Base-by-base conservation (phyloP, 2,329 filamentous ascomycete species). In the Venturiaceae sp. region DNA sequence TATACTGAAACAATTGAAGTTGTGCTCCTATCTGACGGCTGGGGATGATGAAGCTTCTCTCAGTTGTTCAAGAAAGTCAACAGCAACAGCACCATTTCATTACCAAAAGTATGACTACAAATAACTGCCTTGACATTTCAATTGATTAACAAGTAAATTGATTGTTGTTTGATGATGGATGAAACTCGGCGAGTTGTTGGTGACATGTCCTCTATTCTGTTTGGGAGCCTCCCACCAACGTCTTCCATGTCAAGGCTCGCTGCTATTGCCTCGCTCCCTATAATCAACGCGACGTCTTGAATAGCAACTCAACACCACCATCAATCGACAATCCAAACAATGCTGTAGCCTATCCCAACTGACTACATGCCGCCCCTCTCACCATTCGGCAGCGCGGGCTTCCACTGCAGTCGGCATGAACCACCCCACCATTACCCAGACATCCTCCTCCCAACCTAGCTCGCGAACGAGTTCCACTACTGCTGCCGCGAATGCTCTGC, bases 391-490 rank as follows among this genome's bases (percentile, higher is more conserved):
- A 56, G 34, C 54, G 54, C 54, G n/a, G 30, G 34, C 54, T 41
- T 46, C 34, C 36, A 32, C 34, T 56, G 54, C 54, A 56, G 19
- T 33, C 34, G 54, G 28, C 54, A 64, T 68, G 67, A 67, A 66
- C 64, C 63, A 64, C 62, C 64, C 67, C 66, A 69, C 69, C 67
- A 73, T 72, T 69, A 66, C 68, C 69, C 68, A 69, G 67, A 67
- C 70, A 66, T 72, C 70, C 71, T 69, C 66, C 64, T 65, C 69
- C 58, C 66, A 68, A 62, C 67, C 67, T 54, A 62, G 66, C 61
- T 70, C 71, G 64, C 68, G 74, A 66, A 73, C 71, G 64, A 72
- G 67, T 68, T 74, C 72, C 60, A 67, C 67, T 52, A 62, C 66
- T 47, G 64, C 66, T 52, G 47, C 60, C 37, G 62, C 68, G 28